Evolutionary conservation across 1,284 basidiomycete genomes (phyloP).

Genomic region (Pseudozyma sp.): DNA sequence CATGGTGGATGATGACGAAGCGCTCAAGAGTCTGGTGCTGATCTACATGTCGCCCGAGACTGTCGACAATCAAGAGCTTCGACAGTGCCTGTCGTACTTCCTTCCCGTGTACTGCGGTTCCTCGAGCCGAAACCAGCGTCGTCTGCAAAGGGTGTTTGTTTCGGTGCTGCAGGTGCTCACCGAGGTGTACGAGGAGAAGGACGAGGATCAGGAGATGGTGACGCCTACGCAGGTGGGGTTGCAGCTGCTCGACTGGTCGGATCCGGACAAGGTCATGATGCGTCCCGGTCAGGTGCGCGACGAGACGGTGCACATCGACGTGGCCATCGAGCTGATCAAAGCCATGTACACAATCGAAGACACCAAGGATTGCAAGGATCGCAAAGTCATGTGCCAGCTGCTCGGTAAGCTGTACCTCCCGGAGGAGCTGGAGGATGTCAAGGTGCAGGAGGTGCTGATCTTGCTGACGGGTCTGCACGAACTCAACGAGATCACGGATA

Average conservation of each 20-base stretch:
- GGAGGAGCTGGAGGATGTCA: slow-evolving; percentile 73
- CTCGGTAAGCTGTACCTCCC: slow-evolving; percentile 83
- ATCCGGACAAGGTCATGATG: slow-evolving; percentile 83
- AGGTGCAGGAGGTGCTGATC: slow-evolving; percentile 44
- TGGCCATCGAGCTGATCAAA: slow-evolving; percentile 81
- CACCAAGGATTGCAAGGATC: slow-evolving; percentile 71
- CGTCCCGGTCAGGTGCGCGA: slow-evolving; percentile 71
- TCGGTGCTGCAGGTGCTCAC: slow-evolving; percentile 78
- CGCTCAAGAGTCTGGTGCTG: slow-evolving; percentile 81
- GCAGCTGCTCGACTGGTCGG: slow-evolving; percentile 92
- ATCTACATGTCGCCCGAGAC: slow-evolving; percentile 91
- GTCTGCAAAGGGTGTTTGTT: slow-evolving; percentile 84
- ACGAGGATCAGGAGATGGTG: slow-evolving; percentile 83
- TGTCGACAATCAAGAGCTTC: slow-evolving; percentile 82
- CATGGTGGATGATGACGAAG: slow-evolving; percentile 68
- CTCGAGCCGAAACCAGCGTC: slow-evolving; percentile 80
- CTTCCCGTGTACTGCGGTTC: slow-evolving; percentile 94
- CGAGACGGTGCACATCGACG: slow-evolving; percentile 78
- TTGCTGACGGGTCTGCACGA: slow-evolving; percentile 42
- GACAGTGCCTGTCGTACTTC: slow-evolving; percentile 95
- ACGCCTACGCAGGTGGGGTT: slow-evolving; percentile 82
- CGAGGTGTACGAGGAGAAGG: slow-evolving; percentile 78
- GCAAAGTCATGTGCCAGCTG: slow-evolving; percentile 83
- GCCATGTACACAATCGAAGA: slow-evolving; percentile 73
- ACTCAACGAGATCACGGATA: slow-evolving; percentile 71